Conservation (phyloP, 306 rosid genomes). For the Vigna nakashimae region DNA sequence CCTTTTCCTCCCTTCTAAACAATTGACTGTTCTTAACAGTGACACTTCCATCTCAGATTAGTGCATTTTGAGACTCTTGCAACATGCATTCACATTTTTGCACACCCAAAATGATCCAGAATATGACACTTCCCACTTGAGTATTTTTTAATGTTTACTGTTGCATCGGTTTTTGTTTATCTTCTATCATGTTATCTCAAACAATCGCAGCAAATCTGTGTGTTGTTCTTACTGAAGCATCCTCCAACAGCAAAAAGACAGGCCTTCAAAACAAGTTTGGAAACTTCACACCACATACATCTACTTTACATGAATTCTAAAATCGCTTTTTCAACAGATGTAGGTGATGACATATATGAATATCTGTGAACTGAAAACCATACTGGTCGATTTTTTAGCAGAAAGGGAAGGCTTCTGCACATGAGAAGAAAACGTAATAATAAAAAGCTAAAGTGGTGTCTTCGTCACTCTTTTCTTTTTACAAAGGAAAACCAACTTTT, state of each 20-base stretch:
- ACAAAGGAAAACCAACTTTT: background rate
- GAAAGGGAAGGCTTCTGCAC: background rate
- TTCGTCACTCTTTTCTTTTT: background rate
- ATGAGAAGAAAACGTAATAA: slow-evolving; percentile 1
- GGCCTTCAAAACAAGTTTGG: background rate
- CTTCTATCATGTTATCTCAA: background rate
- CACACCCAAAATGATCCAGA: slow-evolving; percentile 35
- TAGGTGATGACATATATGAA: background rate
- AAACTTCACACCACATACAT: background rate
- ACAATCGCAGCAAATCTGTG: slow-evolving; percentile 4
- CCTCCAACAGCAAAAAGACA: background rate
- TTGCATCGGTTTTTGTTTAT: slow-evolving; percentile 5
- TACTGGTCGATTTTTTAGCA: background rate
- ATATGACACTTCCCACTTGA: slow-evolving; percentile 32
- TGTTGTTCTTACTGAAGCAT: background rate
- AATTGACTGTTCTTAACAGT: slow-evolving; percentile 53
- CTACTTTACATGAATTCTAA: background rate
- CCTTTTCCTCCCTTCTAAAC: slow-evolving; percentile 45
- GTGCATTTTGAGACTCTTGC: background rate
- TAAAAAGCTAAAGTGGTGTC: slow-evolving; percentile 3
- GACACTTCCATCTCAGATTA: slow-evolving; percentile 47
- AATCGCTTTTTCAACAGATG: background rate
- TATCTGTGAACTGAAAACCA: background rate
- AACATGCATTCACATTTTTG: slow-evolving; percentile 23
- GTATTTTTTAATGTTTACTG: too few species aligned